Conservation (phyloP, 805 yeast genomes). For the Saturnispora gosingensis region DNA sequence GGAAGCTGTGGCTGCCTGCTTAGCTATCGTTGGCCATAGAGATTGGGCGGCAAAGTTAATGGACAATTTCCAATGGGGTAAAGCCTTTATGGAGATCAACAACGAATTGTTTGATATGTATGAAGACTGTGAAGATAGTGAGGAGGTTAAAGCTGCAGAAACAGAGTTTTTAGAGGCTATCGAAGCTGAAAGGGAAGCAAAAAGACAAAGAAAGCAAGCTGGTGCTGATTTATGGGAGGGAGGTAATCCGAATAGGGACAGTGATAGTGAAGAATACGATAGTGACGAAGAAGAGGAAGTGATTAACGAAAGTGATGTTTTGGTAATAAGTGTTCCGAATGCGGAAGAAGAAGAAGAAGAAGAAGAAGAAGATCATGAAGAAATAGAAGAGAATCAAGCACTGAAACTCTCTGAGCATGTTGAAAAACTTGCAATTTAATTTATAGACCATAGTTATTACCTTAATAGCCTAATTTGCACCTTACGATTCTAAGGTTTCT, state of each 20-base stretch:
- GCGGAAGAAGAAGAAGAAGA: constrained; percentile 10
- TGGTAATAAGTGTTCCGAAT: constrained; percentile 12
- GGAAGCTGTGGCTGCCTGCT: constrained; percentile 95
- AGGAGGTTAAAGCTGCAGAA: constrained; percentile 63
- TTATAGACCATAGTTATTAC: neutral
- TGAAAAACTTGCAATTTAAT: neutral
- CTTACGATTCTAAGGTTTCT: neutral
- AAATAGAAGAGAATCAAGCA: neutral
- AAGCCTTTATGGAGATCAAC: constrained; percentile 75
- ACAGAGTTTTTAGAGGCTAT: constrained; percentile 60
- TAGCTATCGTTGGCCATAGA: constrained; percentile 82
- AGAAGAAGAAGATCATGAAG: constrained; percentile 1
- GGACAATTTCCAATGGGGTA: constrained; percentile 87
- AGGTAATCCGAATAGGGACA: constrained; percentile 61
- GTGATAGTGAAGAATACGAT: constrained; percentile 19
- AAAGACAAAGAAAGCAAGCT: constrained; percentile 42
- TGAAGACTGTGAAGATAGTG: constrained; percentile 72
- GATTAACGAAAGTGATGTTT: constrained; percentile 7
- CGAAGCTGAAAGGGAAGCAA: constrained; percentile 53
- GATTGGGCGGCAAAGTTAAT: constrained; percentile 83
- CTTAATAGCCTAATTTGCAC: neutral
- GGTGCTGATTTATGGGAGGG: constrained; percentile 64
- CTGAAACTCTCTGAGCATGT: neutral
- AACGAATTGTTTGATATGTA: constrained; percentile 68
- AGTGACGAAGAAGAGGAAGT: constrained; percentile 16